phyloP scores from a whole-genome alignment of 78 protist genomes.

The Diacronema lutheri region DNA sequence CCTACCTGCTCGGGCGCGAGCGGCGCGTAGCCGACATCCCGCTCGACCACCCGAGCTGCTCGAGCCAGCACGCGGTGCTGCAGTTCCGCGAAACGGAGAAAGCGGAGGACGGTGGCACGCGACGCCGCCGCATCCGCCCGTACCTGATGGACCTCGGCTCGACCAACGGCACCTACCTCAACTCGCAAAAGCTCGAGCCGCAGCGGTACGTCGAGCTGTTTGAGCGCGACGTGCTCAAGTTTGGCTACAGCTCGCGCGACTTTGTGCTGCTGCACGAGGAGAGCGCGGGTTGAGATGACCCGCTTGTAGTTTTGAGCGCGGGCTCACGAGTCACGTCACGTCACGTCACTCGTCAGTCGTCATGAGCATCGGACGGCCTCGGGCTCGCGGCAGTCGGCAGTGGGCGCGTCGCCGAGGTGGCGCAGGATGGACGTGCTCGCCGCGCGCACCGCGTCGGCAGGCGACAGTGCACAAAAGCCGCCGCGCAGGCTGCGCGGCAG shows the following conservation, averaged over 20 bases:
- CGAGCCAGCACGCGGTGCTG: constrained; percentile 87
- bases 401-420: too few species aligned
- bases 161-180: constrained; percentile 79
- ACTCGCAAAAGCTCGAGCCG: constrained; percentile 54
- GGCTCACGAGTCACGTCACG: too few species aligned
- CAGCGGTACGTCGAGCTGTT: constrained; percentile 65
- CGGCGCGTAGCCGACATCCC: constrained; percentile 73
- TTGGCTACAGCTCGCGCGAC: constrained; percentile 78
- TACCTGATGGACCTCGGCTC: constrained; percentile 81
- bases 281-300: too few species aligned
- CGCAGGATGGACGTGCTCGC: too few species aligned
- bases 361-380: too few species aligned
- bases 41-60: constrained; percentile 81
- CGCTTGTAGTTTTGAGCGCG: too few species aligned
- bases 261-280: constrained; percentile 59
- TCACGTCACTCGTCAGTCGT: too few species aligned
- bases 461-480: too few species aligned
- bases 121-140: constrained; percentile 37
- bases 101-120: background rate
- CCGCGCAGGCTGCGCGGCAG: too few species aligned
- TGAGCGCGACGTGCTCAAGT: constrained; percentile 59
- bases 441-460: too few species aligned
- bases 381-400: too few species aligned
- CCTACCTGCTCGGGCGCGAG: constrained; percentile 19
- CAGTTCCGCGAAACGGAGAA: constrained; percentile 12